Base-by-base conservation (phyloP, 2,329 filamentous ascomycete species). In the Aspergillus sp. region DNA sequence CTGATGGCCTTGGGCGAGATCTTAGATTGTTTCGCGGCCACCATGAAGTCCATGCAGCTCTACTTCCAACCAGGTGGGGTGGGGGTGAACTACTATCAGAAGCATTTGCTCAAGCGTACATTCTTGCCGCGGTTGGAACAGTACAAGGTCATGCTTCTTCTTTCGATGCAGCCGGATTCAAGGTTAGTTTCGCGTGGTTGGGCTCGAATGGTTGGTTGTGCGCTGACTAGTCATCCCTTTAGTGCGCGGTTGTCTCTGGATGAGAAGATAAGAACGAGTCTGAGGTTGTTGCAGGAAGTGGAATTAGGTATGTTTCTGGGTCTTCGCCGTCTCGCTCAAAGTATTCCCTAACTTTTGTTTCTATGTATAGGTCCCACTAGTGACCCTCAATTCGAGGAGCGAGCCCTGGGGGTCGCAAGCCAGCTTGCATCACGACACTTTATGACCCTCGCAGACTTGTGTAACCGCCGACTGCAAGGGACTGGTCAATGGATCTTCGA, bases 61-160 rank as follows among this genome's bases (percentile, higher is more conserved):
- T 68, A 71, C 32, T 66, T 72, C 24, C 70, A 72, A 34, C 69
- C 70, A 0, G 70, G 69, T 7, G 70, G 69, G 3, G 66, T 71
- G 8, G 65, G 66, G 9, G 57, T 62, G 15, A 45, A 55, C 2
- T 65, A 61, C 5, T 71, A 66, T 22, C 56, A 67, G 12, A 71
- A 68, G 17, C 57, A 56, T 13, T 55, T 72, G 8, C 36, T 72
- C 30, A 68, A 71, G 3, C 61, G 55, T 3, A 70, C 64, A 0
- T 68, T 64, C 48, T 39, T 71, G 8, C 65, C 68, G 1, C 58
- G 65, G 4, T 41, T 72, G 30, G 70, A 72, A 39, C 68, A 71
- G 43, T 72, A 64, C 39, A 71, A 71, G 55, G 57, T 66, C 11
- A 59, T 68, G 43, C 53, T 71, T 6, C 22, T 72, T 2, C 43